Percentiles rank a stretch among this genome's conserved stretches.
Evolutionary conservation across 495 filamentous ascomycete species (phyloP).

Genomic region (Neurospora sp.): DNA sequence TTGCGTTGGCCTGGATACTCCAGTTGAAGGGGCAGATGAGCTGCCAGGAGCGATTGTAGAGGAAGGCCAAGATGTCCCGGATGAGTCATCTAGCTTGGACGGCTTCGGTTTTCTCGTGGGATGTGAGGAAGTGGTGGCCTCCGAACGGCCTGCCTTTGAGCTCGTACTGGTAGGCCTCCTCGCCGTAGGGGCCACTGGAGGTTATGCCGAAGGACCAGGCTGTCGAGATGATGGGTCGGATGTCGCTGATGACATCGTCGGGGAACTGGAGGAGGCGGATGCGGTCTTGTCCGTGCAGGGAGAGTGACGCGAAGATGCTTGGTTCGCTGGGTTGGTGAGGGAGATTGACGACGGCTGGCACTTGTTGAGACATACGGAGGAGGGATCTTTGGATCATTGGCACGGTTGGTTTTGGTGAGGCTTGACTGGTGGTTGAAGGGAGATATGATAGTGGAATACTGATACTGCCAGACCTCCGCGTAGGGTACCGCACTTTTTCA

Average conservation of each 20-base stretch:
- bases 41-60: conserved; percentile 10
- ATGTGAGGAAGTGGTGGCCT: not conserved
- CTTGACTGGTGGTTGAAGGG: not conserved
- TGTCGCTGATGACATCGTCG: conserved; percentile 9
- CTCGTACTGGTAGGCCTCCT: conserved; percentile 6
- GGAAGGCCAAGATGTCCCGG: conserved; percentile 12
- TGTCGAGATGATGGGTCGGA: conserved; percentile 22
- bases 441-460: not conserved
- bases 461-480: too few relatives aligned
- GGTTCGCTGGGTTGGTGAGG: not conserved
- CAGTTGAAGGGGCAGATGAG: conserved; percentile 4
- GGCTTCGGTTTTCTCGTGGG: not conserved
- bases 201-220: conserved; percentile 10
- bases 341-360: not conserved
- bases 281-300: conserved; percentile 10
- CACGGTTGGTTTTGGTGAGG: not conserved
- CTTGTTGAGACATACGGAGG: not conserved
- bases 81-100: conserved; percentile 9
- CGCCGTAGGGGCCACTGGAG: not conserved
- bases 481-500: too few relatives aligned
- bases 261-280: conserved; percentile 14
- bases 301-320: conserved; percentile 7
- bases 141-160: conserved; percentile 12
- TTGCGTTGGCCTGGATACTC: conserved; percentile 5
- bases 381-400: not conserved